Conservation (phyloP, 176 grass and related monocot genomes). For the Oryza glaberrima region DNA sequence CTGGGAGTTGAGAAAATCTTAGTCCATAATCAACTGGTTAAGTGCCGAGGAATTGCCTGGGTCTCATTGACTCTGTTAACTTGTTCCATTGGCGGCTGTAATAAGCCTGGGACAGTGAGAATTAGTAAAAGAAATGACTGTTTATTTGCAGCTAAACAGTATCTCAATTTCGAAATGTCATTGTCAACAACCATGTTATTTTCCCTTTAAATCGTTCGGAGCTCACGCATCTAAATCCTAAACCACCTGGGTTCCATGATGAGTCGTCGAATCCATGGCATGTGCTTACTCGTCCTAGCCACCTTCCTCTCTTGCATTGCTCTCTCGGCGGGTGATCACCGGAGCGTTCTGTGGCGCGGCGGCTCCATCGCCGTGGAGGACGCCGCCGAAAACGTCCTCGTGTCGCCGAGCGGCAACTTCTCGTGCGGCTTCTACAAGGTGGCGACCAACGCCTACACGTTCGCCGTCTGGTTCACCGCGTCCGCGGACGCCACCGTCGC, state of each 20-base stretch:
- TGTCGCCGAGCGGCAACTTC: conserved; percentile 57
- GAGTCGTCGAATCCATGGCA: conserved; percentile 5
- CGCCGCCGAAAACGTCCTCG: conserved; percentile 20
- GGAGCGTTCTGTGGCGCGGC: conserved; percentile 42
- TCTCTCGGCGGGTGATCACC: background rate
- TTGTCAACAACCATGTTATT: background rate
- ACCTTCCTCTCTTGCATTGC: background rate
- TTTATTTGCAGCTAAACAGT: background rate
- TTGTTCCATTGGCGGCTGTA: no score
- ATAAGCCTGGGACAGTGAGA: background rate
- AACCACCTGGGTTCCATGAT: background rate
- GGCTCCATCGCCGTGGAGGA: conserved; percentile 38
- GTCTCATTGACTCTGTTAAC: no score
- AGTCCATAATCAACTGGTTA: no score
- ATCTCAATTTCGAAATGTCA: background rate
- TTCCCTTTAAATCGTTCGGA: background rate
- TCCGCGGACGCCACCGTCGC: conserved; percentile 46
- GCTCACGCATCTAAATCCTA: background rate
- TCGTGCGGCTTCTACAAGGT: conserved; percentile 54
- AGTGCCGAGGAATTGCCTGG: no score
- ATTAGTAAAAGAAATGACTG: background rate
- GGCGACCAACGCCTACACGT: conserved; percentile 53
- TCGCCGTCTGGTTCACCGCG: conserved; percentile 62
- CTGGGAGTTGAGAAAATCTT: no score
- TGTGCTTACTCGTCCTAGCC: background rate